Percentiles rank a stretch among this genome's conserved stretches.
Evolutionary conservation across 2,329 filamentous ascomycete species (phyloP).

Genomic region (Scedosporium dehoogii): DNA sequence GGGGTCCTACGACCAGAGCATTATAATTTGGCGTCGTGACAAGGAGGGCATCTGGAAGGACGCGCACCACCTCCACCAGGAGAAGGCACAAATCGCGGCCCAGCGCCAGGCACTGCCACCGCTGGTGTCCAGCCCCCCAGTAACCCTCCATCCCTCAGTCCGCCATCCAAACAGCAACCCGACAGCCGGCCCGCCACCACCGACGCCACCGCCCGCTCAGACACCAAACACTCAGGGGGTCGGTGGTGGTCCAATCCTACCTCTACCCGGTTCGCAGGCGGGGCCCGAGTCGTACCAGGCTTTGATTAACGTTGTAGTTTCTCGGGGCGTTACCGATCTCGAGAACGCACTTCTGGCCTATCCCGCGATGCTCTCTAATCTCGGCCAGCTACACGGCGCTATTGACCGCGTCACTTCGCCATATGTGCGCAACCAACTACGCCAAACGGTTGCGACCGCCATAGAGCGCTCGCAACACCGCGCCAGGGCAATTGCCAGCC

Average conservation of each 20-base stretch:
- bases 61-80: slow-evolving; percentile 64
- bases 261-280: neutral
- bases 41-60: slow-evolving; percentile 77
- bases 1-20: slow-evolving; percentile 89
- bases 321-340: slow-evolving; percentile 37
- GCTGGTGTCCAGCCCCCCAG: neutral
- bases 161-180: slow-evolving; percentile 5
- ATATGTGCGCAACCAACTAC: slow-evolving; percentile 35
- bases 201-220: neutral
- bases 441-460: slow-evolving; percentile 37
- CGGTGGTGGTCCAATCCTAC: neutral
- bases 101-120: slow-evolving; percentile 11
- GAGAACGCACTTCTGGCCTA: slow-evolving; percentile 34
- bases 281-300: slow-evolving; percentile 14
- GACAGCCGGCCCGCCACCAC: slow-evolving; percentile 2
- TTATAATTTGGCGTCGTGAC: slow-evolving; percentile 90
- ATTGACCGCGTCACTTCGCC: slow-evolving; percentile 43
- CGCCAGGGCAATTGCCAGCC: neutral
- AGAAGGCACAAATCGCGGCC: slow-evolving; percentile 52
- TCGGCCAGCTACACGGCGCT: slow-evolving; percentile 35
- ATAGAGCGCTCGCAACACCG: slow-evolving; percentile 20
- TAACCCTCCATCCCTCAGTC: slow-evolving; percentile 7
- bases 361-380: slow-evolving; percentile 37
- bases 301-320: slow-evolving; percentile 43
- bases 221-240: neutral